Conservation (phyloP, 1,139 yeast species). For the Maudiozyma humilis region DNA sequence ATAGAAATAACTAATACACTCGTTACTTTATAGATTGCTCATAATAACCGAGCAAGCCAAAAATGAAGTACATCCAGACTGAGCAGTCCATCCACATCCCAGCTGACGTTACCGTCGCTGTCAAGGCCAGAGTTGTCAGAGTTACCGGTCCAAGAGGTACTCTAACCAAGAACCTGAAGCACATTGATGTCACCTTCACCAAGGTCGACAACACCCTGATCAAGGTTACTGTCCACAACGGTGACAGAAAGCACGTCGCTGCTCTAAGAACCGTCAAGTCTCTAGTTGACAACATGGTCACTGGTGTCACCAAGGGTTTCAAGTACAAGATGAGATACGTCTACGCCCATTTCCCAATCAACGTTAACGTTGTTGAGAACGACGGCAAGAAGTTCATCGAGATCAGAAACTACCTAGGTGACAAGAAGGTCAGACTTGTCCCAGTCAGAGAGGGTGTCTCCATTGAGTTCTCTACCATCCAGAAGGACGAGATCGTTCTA, state of each 20-base stretch:
- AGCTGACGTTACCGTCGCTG: conserved; percentile 84
- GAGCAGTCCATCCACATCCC: conserved; percentile 89
- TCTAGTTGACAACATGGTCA: conserved; percentile 84
- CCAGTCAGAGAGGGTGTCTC: conserved; percentile 83
- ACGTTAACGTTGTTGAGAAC: conserved; percentile 77
- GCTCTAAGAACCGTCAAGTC: conserved; percentile 98
- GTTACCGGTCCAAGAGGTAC: conserved; percentile 99
- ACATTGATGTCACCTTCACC: conserved; percentile 86
- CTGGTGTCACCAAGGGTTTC: conserved; percentile 99
- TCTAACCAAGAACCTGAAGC: conserved; percentile 84
- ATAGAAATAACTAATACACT: neutral
- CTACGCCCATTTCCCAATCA: conserved; percentile 99
- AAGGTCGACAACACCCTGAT: conserved; percentile 66
- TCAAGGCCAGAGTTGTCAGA: conserved; percentile 84
- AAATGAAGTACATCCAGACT: conserved; percentile 91
- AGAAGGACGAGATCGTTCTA: conserved; percentile 90
- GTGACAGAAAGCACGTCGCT: conserved; percentile 99
- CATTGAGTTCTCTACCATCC: conserved; percentile 69
- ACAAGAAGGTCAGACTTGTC: conserved; percentile 88
- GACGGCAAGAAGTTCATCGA: conserved; percentile 75
- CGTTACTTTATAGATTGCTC: no score
- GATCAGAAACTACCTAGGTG: conserved; percentile 99
- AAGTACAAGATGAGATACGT: conserved; percentile 99
- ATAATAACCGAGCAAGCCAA: conserved; percentile 4
- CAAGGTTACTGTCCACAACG: conserved; percentile 92